Evolutionary conservation across 1,284 basidiomycete genomes (phyloP).

Genomic region (Sphagnurus paluster): DNA sequence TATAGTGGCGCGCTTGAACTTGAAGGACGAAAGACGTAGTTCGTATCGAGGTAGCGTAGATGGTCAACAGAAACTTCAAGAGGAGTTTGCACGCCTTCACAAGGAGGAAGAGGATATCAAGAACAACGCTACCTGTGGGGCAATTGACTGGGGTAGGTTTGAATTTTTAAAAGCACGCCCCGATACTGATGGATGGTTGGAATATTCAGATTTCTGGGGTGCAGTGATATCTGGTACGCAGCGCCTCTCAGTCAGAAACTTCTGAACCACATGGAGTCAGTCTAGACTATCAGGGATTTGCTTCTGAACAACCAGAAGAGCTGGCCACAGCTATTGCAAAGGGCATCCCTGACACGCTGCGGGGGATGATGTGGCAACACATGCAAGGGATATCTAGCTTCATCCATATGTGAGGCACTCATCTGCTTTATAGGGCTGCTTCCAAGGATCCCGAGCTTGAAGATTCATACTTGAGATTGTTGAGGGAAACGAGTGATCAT

Average conservation of each 20-base stretch:
- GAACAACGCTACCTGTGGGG: constrained; percentile 32
- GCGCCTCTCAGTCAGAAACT: not conserved
- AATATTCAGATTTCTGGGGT: constrained; percentile 88
- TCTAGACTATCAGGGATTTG: constrained; percentile 84
- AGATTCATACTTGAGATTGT: constrained; percentile 76
- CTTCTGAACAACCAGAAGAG: constrained; percentile 73
- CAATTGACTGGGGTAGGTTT: constrained; percentile 76
- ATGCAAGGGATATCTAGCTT: constrained; percentile 56
- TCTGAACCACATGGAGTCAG: constrained; percentile 7
- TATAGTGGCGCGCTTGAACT: constrained; percentile 50
- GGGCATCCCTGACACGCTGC: constrained; percentile 83
- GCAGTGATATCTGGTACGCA: constrained; percentile 79
- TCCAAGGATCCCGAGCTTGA: constrained; percentile 92
- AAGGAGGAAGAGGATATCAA: constrained; percentile 44
- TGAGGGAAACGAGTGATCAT: constrained; percentile 85
- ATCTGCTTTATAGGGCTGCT: constrained; percentile 57
- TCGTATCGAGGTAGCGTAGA: constrained; percentile 52
- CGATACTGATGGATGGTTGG: constrained; percentile 9
- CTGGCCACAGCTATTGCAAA: constrained; percentile 89
- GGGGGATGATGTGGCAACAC: constrained; percentile 98
- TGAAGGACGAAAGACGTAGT: constrained; percentile 33
- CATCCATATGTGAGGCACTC: constrained; percentile 8
- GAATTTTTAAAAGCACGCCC: constrained; percentile 10
- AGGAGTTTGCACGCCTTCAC: constrained; percentile 66
- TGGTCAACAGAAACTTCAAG: constrained; percentile 68